phyloP scores from a whole-genome alignment of 352 stramenopile genomes.

The Lagenidium giganteum region DNA sequence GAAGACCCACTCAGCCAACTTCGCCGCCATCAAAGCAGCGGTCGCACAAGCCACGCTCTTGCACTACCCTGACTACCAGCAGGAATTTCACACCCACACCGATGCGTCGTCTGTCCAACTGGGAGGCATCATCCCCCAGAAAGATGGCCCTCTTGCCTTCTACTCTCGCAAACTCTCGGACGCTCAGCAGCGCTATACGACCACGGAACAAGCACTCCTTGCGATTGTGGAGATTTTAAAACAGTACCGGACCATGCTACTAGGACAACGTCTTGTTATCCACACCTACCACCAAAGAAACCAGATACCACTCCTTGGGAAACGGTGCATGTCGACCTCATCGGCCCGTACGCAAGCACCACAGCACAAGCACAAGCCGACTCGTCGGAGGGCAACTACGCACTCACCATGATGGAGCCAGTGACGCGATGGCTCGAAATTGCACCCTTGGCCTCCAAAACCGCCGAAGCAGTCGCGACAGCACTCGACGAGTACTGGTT shows the following conservation, averaged over 20 bases:
- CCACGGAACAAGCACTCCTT: constrained; percentile 29
- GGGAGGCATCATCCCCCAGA: constrained; percentile 22
- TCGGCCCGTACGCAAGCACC: too few species aligned
- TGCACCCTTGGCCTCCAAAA: not conserved
- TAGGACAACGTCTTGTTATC: constrained; percentile 10
- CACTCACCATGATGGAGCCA: too few species aligned
- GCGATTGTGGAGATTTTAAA: constrained; percentile 24
- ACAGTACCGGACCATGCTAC: constrained; percentile 17
- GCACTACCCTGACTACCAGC: constrained; percentile 18
- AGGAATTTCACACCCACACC: constrained; percentile 21
- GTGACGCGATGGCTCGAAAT: too few species aligned
- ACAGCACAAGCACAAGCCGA: too few species aligned
- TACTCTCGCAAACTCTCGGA: constrained; percentile 22
- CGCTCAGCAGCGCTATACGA: constrained; percentile 21
- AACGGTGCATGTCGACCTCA: too few species aligned
- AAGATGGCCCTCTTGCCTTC: constrained; percentile 11
- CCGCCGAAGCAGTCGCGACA: too few species aligned
- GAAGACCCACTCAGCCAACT: constrained; percentile 15
- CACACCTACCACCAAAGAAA: constrained; percentile 35
- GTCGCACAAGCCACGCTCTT: constrained; percentile 11
- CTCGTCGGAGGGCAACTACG: too few species aligned
- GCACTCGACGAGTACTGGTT: too few species aligned
- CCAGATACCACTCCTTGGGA: not conserved
- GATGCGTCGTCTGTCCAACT: constrained; percentile 29
- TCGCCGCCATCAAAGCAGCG: not conserved